Evolutionary conservation across 257 asterid genomes (phyloP), one percentile per base, ranked within the genome.

Genomic region (Echites panduratus): DNA sequence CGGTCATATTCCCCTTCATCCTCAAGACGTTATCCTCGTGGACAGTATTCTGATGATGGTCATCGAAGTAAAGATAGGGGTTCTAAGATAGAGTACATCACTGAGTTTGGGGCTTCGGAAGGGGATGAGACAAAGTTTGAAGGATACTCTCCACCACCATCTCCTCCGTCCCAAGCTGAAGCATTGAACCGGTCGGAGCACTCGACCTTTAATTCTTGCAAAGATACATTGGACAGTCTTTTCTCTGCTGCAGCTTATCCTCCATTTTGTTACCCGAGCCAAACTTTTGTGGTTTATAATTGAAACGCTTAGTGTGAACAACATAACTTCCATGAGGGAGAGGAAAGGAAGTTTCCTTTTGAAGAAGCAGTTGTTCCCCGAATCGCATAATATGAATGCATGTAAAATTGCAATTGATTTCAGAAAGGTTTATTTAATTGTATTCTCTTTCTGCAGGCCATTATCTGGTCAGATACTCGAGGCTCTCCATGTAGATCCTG

Each of bases 401-500:
- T 81, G 79, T 79, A 40, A 78, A 79, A 79, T 82, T 74, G 84
- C 54, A 71, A 77, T 70, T 64, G 35, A 57, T 67, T 72, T 8
- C 54, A 26, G 57, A 70, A 82, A 76, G 41, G 71, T 71, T 75
- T 82, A n/a, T 81, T 45, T 91, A 84, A 91, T 79, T 81, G 82
- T 82, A 73, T 64, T 79, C 86, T 82, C 5, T 32, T 85, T 78
- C 53, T 87, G 96, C 99, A 95, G 99, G 94, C 91, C 89, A 79
- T 79, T 87, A 63, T 82, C 98, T 70, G 97, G 97, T 84, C 94
- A 71, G 73, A 92, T 95, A 80, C 98, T 95, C 41, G 99, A 95
- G 90, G 99, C 99, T 63, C 98, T 95, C 77, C 96, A 95, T 78
- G 85, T 89, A 7, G 98, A 95, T 78, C 99, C 99, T 73, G 99